A percentile compares a stretch with the other conserved stretches of the same genome.
Evolutionary conservation across 1,284 basidiomycete genomes (phyloP).

Genomic region (Rhodotorula sp.): DNA sequence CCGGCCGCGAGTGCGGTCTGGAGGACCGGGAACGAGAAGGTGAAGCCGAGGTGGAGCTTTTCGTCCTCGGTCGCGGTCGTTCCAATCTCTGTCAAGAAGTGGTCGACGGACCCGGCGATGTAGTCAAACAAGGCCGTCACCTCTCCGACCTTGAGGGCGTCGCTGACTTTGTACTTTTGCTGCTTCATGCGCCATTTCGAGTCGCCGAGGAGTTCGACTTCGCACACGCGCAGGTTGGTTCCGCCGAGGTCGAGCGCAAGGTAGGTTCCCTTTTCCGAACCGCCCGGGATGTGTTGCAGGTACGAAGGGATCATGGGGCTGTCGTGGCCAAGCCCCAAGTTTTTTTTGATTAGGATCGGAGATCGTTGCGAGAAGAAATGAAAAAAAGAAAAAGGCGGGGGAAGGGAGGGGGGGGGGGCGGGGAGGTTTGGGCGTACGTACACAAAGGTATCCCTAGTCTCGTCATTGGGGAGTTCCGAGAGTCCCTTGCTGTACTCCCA

Average conservation of each 20-base stretch:
- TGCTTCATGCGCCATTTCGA: slow-evolving; percentile 83
- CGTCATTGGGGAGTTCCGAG: slow-evolving; percentile 29
- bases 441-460: slow-evolving; percentile 43
- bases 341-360: neutral
- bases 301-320: slow-evolving; percentile 63
- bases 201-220: slow-evolving; percentile 83
- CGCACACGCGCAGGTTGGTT: slow-evolving; percentile 75
- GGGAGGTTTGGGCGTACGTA: slow-evolving; percentile 16
- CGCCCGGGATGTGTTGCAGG: slow-evolving; percentile 84
- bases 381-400: neutral
- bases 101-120: slow-evolving; percentile 91
- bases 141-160: slow-evolving; percentile 83
- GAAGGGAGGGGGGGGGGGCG: neutral
- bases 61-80: slow-evolving; percentile 51
- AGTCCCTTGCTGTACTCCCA: slow-evolving; percentile 68
- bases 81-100: slow-evolving; percentile 75
- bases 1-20: slow-evolving; percentile 89
- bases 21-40: slow-evolving; percentile 96
- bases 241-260: slow-evolving; percentile 91
- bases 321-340: neutral
- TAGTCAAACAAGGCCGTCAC: slow-evolving; percentile 83
- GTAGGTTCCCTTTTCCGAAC: slow-evolving; percentile 86
- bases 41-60: slow-evolving; percentile 79
- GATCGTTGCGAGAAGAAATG: neutral
- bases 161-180: slow-evolving; percentile 91